Evolutionary conservation across 441 rosid species (phyloP), one percentile per base, ranked within the genome.

Genomic region (Populus hybrid): DNA sequence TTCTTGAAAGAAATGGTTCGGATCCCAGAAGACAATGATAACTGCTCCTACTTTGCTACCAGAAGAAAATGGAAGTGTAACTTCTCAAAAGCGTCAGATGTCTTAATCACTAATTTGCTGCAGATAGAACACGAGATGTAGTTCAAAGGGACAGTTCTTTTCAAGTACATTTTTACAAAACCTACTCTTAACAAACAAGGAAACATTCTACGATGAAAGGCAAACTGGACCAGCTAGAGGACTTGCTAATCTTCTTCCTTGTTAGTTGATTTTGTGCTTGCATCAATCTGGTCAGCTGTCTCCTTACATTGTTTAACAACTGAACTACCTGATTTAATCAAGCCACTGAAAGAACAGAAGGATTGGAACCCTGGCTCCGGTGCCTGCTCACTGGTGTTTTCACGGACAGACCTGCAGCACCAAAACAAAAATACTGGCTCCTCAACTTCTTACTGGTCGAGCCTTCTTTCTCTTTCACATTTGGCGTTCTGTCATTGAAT

Each of bases 391-490:
- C 84, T 2, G 89, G 88, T 18, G 81, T 86, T 78, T 85, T 88
- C 23, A 87, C 88, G 2, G 93, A 82, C 73, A 92, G 76, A 32
- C 86, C 83, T 23, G 95, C 84, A 50, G 83, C 84, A 30, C 95
- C 94, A 18, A 92, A 91, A 77, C 99, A 95, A 82, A 90, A 93
- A 85, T 89, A 93, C 73, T 86, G 92, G 46, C 89, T 89, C 81
- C 88, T 90, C 59, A 81, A 64, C 76, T 79, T 90, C 81, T 73
- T 80, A 35, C 85, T 71, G 32, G 73, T 46, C 0, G 89, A 76
- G 28, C 83, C 83, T 78, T 84, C 89, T 79, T 89, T 89, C 28
- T 82, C 84, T 9, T 20, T 26, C 75, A 69, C 54, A 54, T 82
- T 83, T 34, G 83, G 77, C 61, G 84, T 85, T 50, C 73, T 90